Percentiles rank a stretch among this genome's conserved stretches.
These are phyloP conservation scores for Dovyalis caffra DNA, from an alignment of 345 rosid species.

Conservation along the genomic window DNA sequence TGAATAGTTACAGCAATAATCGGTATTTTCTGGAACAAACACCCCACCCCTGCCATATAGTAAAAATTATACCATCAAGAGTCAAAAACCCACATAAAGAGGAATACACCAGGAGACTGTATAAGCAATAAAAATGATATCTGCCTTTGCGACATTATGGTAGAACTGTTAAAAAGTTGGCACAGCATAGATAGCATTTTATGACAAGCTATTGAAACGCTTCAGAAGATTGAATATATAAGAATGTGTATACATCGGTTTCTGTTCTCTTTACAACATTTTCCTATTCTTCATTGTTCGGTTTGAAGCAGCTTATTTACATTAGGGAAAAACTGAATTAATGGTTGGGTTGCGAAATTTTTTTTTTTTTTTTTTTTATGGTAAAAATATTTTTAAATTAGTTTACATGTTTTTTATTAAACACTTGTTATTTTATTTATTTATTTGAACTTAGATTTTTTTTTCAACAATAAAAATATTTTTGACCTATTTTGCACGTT, in stretches of 20 bases:
- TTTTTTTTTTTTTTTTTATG: too few relatives aligned
- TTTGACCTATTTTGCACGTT: too few relatives aligned
- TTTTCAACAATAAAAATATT: too few relatives aligned
- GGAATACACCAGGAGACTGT: not conserved
- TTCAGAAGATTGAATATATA: not conserved
- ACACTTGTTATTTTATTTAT: too few relatives aligned
- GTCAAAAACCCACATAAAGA: not conserved
- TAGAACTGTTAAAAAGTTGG: not conserved
- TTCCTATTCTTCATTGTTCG: not conserved
- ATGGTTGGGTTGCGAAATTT: too few relatives aligned
- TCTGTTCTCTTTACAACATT: not conserved
- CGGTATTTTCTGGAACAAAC: not conserved
- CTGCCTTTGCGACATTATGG: not conserved
- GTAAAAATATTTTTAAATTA: too few relatives aligned
- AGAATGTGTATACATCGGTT: not conserved
- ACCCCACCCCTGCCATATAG: not conserved
- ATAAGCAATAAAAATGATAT: not conserved
- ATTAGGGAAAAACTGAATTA: not conserved
- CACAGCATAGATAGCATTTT: not conserved
- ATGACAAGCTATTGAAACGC: not conserved
- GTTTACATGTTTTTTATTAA: too few relatives aligned
- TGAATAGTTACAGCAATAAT: not conserved
- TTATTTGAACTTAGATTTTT: too few relatives aligned
- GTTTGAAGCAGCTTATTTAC: not conserved
- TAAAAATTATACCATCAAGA: slow-evolving; percentile 1